Evolutionary conservation across 1,284 basidiomycete genomes (phyloP).

Genomic region (Boletus sp.): DNA sequence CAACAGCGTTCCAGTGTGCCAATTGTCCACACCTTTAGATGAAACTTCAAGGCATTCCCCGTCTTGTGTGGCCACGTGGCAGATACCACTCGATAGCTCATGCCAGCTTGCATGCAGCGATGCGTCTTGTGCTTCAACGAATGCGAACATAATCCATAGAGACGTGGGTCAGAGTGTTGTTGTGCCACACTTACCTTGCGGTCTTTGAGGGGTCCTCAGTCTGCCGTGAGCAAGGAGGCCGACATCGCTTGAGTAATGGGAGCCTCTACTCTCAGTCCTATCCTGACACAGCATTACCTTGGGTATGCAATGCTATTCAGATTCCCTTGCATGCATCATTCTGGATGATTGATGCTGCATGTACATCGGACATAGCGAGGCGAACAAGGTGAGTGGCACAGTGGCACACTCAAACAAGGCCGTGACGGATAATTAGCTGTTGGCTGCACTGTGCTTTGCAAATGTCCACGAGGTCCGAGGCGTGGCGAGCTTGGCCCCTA

Average conservation of each 20-base stretch:
- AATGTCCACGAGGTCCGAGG: neutral
- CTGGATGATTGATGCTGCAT: neutral
- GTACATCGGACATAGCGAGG: neutral
- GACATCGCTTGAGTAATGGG: too few relatives aligned
- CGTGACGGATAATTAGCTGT: neutral
- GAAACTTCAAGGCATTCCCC: neutral
- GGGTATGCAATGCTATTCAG: neutral
- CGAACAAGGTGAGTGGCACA: slow-evolving; percentile 5
- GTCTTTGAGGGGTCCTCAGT: neutral
- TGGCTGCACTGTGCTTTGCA: neutral
- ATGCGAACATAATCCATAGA: neutral
- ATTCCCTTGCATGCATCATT: neutral
- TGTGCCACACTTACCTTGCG: neutral
- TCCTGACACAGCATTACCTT: neutral
- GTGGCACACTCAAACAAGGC: too few relatives aligned
- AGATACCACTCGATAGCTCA: too few relatives aligned
- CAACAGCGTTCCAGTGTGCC: neutral
- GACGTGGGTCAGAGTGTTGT: neutral
- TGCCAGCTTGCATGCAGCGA: neutral
- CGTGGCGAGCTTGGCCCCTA: neutral
- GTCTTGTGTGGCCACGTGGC: neutral
- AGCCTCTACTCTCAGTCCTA: too few relatives aligned
- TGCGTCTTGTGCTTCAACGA: neutral
- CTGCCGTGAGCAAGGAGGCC: neutral
- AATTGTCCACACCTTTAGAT: slow-evolving; percentile 7